A percentile compares a stretch with the other conserved stretches of the same genome.
Conservation (phyloP, 2,329 filamentous ascomycete species). For the Rutstroemia sp. region DNA sequence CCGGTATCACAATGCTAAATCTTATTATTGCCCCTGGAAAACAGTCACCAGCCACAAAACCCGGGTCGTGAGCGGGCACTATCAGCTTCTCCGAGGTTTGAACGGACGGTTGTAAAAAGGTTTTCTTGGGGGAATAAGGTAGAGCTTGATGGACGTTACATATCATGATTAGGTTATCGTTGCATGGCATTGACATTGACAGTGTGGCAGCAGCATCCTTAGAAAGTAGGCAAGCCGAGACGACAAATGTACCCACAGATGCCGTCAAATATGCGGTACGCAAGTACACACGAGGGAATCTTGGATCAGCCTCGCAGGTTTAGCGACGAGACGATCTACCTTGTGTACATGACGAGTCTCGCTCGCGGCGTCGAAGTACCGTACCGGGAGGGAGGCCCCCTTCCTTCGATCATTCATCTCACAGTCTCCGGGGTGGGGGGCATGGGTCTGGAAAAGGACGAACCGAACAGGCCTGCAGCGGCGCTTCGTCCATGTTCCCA, state of each 20-base stretch:
- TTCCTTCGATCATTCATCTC: slow-evolving; percentile 6
- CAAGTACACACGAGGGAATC: slow-evolving; percentile 5
- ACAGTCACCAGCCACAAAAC: neutral
- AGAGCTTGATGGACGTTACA: neutral
- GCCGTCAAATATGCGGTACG: neutral
- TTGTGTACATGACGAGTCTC: neutral
- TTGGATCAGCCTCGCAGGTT: neutral
- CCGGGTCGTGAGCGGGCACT: neutral
- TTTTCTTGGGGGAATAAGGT: neutral
- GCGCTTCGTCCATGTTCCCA: neutral
- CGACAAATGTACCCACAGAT: slow-evolving; percentile 6
- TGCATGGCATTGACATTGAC: neutral
- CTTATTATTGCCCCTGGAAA: neutral
- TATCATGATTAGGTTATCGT: neutral
- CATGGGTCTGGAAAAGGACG: slow-evolving; percentile 3
- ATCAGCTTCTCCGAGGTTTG: neutral
- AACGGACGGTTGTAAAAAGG: neutral
- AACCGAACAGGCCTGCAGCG: neutral
- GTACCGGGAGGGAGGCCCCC: neutral
- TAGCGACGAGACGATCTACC: slow-evolving; percentile 2
- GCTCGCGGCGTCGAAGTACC: neutral
- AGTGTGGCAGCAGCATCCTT: neutral
- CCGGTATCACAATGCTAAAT: neutral
- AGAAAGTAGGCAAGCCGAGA: neutral
- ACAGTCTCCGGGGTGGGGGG: neutral